Conservation (phyloP, 495 filamentous ascomycete genomes). For the Hypoxylon trugodes region DNA sequence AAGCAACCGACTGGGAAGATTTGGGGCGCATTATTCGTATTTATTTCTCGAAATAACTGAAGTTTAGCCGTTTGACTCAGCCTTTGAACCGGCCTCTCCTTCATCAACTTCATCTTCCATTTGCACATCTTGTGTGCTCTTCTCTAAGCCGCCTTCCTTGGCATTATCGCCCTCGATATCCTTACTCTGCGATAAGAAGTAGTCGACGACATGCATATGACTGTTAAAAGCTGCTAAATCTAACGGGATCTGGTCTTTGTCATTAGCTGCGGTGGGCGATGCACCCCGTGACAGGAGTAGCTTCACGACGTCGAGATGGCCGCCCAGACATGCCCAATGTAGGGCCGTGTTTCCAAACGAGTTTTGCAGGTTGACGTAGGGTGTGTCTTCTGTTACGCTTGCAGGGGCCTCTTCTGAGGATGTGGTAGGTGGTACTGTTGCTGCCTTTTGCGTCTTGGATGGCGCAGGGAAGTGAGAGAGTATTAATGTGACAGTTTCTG, state of each 20-base stretch:
- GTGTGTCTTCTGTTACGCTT: constrained; percentile 41
- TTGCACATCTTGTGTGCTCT: constrained; percentile 34
- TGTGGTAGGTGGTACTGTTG: constrained; percentile 57
- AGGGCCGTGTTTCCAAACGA: constrained; percentile 84
- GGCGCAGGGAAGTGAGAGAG: constrained; percentile 48
- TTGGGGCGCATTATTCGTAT: not conserved
- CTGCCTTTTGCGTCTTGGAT: constrained; percentile 18
- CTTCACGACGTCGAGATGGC: constrained; percentile 82
- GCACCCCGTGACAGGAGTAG: constrained; percentile 73
- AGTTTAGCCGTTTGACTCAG: not conserved
- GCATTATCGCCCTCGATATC: constrained; percentile 63
- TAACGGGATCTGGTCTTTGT: constrained; percentile 83
- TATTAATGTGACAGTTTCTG: constrained; percentile 54
- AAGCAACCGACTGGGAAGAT: not conserved
- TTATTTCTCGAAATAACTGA: not conserved
- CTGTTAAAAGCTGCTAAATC: constrained; percentile 82
- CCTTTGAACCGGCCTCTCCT: not conserved
- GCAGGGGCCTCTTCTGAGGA: constrained; percentile 55
- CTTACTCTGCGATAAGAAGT: constrained; percentile 65
- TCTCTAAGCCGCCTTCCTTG: constrained; percentile 43
- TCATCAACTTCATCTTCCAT: constrained; percentile 34
- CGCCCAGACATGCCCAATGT: constrained; percentile 92
- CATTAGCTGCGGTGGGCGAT: constrained; percentile 76
- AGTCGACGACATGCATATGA: constrained; percentile 72
- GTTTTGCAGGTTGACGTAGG: constrained; percentile 74